A percentile compares a stretch with the other conserved stretches of the same genome.
These are phyloP conservation scores for Sedum album DNA, from an alignment of 164 flowering plant species.

Conservation along the genomic window DNA sequence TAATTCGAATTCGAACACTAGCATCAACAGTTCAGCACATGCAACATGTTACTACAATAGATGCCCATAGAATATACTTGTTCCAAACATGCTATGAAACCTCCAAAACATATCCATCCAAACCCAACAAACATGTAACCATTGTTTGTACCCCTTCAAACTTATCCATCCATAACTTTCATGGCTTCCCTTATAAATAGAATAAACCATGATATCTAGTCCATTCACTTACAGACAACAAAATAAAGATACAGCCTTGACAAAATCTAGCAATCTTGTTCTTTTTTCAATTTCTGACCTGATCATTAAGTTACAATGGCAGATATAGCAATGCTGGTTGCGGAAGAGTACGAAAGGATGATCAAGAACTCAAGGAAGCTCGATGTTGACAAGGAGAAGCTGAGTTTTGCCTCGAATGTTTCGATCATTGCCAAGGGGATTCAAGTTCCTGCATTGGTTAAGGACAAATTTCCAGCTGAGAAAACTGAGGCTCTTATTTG, in stretches of 20 bases:
- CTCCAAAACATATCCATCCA: not conserved
- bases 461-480: conserved; percentile 8
- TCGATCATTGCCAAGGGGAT: conserved; percentile 17
- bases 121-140: not conserved
- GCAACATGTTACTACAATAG: not conserved
- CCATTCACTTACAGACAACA: not conserved
- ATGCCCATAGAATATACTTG: not conserved
- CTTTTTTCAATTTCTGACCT: not conserved
- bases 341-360: conserved; percentile 54
- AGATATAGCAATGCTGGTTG: conserved; percentile 48
- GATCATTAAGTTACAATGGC: conserved; percentile 25
- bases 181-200: conserved; percentile 2
- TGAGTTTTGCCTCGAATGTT: conserved; percentile 15
- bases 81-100: not conserved
- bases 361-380: conserved; percentile 11
- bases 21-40: not conserved
- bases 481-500: conserved; percentile 15
- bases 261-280: not conserved
- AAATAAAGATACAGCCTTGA: not conserved
- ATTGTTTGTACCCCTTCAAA: not conserved
- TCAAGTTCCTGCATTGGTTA: conserved; percentile 15
- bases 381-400: conserved; percentile 12
- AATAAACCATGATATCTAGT: not conserved
- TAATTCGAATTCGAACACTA: too few relatives aligned
- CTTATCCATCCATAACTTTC: conserved; percentile 4